Evolutionary conservation across 306 rosid genomes (phyloP).

Genomic region (Phaseolus lunatus): DNA sequence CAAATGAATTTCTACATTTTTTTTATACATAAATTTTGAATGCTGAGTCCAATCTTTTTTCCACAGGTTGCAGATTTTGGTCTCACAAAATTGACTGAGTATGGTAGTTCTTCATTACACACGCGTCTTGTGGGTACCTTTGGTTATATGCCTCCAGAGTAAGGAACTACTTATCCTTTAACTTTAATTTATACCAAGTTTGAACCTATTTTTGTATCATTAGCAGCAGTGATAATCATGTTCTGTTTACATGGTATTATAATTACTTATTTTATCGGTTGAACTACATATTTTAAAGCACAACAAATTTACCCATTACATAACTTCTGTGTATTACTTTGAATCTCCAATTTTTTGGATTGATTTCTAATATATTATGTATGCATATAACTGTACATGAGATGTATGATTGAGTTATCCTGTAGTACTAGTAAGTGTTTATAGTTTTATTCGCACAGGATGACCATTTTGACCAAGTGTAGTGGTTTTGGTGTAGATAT

Average conservation of each 20-base stretch:
- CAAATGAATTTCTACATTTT: background rate
- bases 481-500: slow-evolving; percentile 51
- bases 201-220: background rate
- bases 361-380: background rate
- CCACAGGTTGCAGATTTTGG: slow-evolving; percentile 86
- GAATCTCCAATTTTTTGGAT: background rate
- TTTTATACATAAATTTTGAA: slow-evolving; percentile 11
- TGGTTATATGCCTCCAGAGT: slow-evolving; percentile 88
- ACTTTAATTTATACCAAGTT: background rate
- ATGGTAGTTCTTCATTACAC: slow-evolving; percentile 62
- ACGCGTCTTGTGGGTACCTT: slow-evolving; percentile 84
- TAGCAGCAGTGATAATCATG: background rate
- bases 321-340: background rate
- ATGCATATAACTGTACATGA: background rate
- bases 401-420: slow-evolving; percentile 8
- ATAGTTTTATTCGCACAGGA: background rate
- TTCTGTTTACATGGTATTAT: background rate
- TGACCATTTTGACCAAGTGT: slow-evolving; percentile 27
- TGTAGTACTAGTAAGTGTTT: background rate
- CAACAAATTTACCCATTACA: background rate
- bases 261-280: background rate
- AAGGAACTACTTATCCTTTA: slow-evolving; percentile 36
- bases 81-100: slow-evolving; percentile 65
- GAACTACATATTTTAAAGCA: background rate
- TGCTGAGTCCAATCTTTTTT: slow-evolving; percentile 27